Evolutionary conservation across 192 early-diverging fungal genomes (phyloP), one percentile per base, ranked within the genome.

Genomic region (Podila horticola): DNA sequence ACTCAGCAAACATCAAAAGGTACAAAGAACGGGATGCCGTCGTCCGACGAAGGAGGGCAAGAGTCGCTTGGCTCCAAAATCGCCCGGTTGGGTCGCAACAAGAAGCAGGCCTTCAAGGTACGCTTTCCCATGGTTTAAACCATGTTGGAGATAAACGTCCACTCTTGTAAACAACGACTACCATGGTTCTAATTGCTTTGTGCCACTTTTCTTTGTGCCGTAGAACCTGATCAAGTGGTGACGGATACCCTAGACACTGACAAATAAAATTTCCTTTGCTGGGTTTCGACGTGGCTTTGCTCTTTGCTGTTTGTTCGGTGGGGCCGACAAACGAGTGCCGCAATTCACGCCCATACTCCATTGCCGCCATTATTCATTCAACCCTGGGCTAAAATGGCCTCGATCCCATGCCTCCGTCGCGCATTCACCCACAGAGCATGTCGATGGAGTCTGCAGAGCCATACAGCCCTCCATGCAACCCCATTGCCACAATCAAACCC

Each of bases 21-120:
- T 17, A 2, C 24, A 30, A 30, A 30, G 28, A 30, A 10, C 22
- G 30, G 28, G 28, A 29, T 19, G 6, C 59, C 59, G n/a, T 31
- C 59, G n/a, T 31, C 62, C 4, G 20, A n/a, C 13, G 62, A 20
- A n/a, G 51, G 36, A 7, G 28, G 7, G 26, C 49, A 63, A 10
- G 67, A 64, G 30, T 69, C 74, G 1, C 22, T 75, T 24, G 67
- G 62, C 2, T 51, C 22, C 9, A 62, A 60, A 41, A 26, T 71
- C 28, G 17, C 70, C 13, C 52, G 64, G 5, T 51, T 77, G 19
- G 45, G 69, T 58, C 58, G 61, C 34, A 66, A 11, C 49, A 77
- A 71, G 59, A 26, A 50, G 31, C 68, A 77, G 33, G 74, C 74
- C 19, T 62, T 77, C 63, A 71, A 62, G 62, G 68, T 76, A 51